phyloP scores from a whole-genome alignment of 129 eudicot genomes.

The Chrysanthemum seticuspe region DNA sequence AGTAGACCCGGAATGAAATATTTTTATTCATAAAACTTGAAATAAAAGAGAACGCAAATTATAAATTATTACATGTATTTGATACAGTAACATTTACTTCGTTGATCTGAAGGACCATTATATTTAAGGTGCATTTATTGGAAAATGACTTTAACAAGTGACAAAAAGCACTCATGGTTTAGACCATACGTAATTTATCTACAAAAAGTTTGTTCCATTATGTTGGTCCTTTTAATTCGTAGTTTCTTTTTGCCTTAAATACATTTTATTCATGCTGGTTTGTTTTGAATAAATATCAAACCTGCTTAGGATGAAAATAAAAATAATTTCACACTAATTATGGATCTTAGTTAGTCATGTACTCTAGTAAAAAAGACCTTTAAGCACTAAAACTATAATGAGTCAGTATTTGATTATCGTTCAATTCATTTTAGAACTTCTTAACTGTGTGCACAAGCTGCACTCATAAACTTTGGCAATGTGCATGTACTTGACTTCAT shows the following conservation, averaged over 20 bases:
- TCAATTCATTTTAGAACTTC: not conserved
- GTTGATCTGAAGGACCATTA: not conserved
- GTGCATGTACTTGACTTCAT: slow-evolving; percentile 28
- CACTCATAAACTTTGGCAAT: slow-evolving; percentile 6
- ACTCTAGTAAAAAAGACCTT: not conserved
- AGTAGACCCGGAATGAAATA: no score
- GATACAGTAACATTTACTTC: no score
- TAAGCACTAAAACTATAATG: not conserved
- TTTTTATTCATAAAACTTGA: no score
- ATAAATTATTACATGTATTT: no score
- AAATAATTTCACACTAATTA: no score
- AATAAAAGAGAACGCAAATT: no score
- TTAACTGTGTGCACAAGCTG: slow-evolving; percentile 24
- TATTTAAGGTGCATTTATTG: slow-evolving; percentile 16
- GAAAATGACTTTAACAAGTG: not conserved
- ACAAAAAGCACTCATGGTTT: not conserved
- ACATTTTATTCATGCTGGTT: slow-evolving; percentile 2
- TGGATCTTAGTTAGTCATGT: no score
- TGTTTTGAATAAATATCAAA: no score
- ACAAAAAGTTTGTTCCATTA: slow-evolving; percentile 13
- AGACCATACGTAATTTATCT: slow-evolving; percentile 8
- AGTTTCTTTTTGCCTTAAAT: slow-evolving; percentile 10
- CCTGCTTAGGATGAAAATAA: no score
- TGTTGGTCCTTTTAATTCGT: slow-evolving; percentile 25
- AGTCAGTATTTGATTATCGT: no score